Base-by-base conservation (phyloP, 2,329 filamentous ascomycete genomes). In the Teratosphaeria nubilosa region DNA sequence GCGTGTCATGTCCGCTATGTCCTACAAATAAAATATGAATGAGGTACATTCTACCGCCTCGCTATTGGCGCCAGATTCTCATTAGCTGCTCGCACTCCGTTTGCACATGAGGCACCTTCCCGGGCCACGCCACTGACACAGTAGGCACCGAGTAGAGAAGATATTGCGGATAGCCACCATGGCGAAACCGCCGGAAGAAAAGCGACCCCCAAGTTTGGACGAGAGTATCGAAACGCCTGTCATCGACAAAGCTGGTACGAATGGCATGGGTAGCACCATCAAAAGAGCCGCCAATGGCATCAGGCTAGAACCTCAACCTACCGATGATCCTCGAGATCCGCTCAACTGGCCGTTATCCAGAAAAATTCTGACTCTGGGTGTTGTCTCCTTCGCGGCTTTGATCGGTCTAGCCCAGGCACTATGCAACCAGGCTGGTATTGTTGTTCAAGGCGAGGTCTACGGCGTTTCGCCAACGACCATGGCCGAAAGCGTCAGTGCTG, bases 301-400 rank as follows among this genome's bases (percentile, higher is more conserved):
- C 27, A 55, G 22, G 34, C 53, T 55, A 5, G 53, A 55, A 25
- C 53, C 53, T 55, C 53, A 55, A 25, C 53, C 53, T 6, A 55
- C 25, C n/a, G 53, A 55, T 55, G 53, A 55, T 14, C 53, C 30
- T 22, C 30, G 31, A 41, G 53, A 55, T 41, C 53, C 53, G 27
- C 31, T 55, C 14, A 55, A 41, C 37, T 55, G 53, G 53, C 16
- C 30, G 13, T 2, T 41, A 5, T 31, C 25, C 20, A 56, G 41
- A n/a, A 56, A 56, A 24, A 31, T 56, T 14, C 37, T 56, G 25
- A 51, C 31, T 25, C 32, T 56, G 10, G 55, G 22, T 3, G 27
- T 37, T 20, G 55, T 56, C 25, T 31, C 45, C 13, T 56, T 56
- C 24, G 55, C 55, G 14, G 55, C 55, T 32, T n/a, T 56, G 22